A percentile compares a stretch with the other conserved stretches of the same genome.
phyloP scores from a whole-genome alignment of 164 flowering plant genomes.

The Buxus sempervirens region DNA sequence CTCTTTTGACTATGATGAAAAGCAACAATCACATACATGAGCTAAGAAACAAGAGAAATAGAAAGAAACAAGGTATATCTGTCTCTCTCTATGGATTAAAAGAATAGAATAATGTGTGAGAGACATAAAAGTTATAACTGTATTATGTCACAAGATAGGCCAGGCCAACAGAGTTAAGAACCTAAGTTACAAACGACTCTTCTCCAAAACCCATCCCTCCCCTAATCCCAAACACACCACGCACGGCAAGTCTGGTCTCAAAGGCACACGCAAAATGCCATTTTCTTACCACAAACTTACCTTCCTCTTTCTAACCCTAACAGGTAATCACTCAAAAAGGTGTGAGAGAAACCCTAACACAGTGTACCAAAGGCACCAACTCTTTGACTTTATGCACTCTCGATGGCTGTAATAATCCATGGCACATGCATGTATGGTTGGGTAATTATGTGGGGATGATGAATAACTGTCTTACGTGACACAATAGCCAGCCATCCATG shows the following conservation, averaged over 20 bases:
- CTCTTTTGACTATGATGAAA: too few relatives aligned
- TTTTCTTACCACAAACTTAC: slow-evolving; percentile 20
- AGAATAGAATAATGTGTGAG: background rate
- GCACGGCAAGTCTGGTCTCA: slow-evolving; percentile 13
- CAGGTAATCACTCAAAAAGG: slow-evolving; percentile 5
- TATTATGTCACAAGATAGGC: background rate
- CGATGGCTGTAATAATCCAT: background rate
- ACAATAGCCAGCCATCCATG: background rate
- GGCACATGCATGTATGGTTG: background rate
- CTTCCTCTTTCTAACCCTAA: slow-evolving; percentile 14
- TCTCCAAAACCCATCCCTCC: slow-evolving; percentile 9
- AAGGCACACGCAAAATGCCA: slow-evolving; percentile 25
- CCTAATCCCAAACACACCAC: slow-evolving; percentile 2
- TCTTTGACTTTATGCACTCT: slow-evolving; percentile 10
- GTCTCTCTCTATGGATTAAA: background rate
- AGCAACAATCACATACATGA: too few relatives aligned
- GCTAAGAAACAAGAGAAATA: too few relatives aligned
- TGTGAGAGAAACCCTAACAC: slow-evolving; percentile 4
- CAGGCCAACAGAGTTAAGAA: background rate
- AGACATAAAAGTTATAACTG: background rate
- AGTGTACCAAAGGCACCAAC: slow-evolving; percentile 1
- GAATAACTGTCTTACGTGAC: background rate
- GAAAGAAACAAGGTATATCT: too few relatives aligned
- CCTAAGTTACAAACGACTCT: background rate
- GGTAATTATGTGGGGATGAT: background rate